Evolutionary conservation across 345 rosid species (phyloP).

Genomic region (Conringia planisiliqua): DNA sequence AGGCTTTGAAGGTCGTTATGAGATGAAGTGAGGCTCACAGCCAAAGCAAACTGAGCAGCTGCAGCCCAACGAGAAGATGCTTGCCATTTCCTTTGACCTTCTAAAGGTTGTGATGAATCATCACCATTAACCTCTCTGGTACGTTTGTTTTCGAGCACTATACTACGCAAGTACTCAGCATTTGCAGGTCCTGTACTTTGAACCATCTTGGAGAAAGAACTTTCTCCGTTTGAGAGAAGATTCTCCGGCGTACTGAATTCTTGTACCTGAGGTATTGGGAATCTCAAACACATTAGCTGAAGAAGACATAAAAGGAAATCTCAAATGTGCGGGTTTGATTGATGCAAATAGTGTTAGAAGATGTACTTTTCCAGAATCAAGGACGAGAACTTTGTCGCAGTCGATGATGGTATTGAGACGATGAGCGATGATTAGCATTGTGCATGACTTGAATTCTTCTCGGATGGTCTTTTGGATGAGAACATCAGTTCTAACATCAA

Average conservation of each 20-base stretch:
- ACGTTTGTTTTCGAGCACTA: conserved; percentile 52
- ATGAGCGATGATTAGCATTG: conserved; percentile 97
- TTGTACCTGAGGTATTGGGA: conserved; percentile 54
- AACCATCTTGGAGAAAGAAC: conserved; percentile 95
- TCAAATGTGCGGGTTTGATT: not conserved
- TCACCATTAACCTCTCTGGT: conserved; percentile 12
- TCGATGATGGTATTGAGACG: conserved; percentile 95
- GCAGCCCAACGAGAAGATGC: conserved; percentile 92
- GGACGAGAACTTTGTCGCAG: conserved; percentile 85
- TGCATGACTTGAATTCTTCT: conserved; percentile 93
- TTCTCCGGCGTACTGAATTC: conserved; percentile 83
- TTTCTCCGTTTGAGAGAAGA: conserved; percentile 60
- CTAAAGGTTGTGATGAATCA: conserved; percentile 38
- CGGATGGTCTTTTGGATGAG: conserved; percentile 96
- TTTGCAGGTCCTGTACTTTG: conserved; percentile 95
- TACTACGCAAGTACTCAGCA: conserved; percentile 80
- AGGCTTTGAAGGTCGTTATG: conserved; percentile 61
- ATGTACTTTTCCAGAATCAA: conserved; percentile 85
- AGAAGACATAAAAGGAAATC: not conserved
- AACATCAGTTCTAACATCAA: conserved; percentile 97
- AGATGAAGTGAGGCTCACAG: conserved; percentile 70
- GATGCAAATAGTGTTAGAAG: not conserved
- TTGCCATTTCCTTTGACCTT: conserved; percentile 65
- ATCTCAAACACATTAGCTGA: not conserved
- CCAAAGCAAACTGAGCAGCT: conserved; percentile 69